Conservation (phyloP, 78 protist genomes). For the Speleostelium caveatum region DNA sequence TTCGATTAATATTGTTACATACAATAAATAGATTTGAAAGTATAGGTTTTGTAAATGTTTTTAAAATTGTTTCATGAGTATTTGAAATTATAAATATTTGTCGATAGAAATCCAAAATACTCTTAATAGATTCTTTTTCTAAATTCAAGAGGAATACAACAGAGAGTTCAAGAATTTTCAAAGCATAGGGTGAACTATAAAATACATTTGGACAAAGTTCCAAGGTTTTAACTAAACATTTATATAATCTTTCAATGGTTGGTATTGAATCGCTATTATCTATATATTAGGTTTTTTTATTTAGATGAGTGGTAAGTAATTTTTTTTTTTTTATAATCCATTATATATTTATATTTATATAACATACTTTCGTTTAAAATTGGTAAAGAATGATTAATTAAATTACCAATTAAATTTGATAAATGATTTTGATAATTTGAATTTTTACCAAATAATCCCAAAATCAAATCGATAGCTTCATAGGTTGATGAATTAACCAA, state of each 20-base stretch:
- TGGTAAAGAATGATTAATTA: constrained; percentile 21
- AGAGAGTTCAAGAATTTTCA: constrained; percentile 25
- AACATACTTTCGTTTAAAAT: constrained; percentile 24
- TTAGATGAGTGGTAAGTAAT: not conserved
- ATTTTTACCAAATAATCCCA: not conserved
- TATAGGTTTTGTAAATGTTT: constrained; percentile 18
- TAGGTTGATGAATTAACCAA: not conserved
- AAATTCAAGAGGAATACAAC: constrained; percentile 20
- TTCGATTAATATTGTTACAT: not conserved
- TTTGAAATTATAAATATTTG: constrained; percentile 32
- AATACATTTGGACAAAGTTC: constrained; percentile 24
- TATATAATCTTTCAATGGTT: constrained; percentile 38
- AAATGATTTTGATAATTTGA: constrained; percentile 27
- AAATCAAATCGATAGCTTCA: constrained; percentile 14
- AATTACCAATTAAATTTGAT: constrained; percentile 4
- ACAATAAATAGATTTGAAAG: constrained; percentile 9
- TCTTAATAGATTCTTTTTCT: constrained; percentile 48
- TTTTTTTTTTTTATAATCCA: too few relatives aligned
- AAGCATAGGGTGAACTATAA: constrained; percentile 7
- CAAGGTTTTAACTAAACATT: not conserved
- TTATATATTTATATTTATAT: too few relatives aligned
- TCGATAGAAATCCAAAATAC: constrained; percentile 18
- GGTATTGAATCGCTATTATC: constrained; percentile 39
- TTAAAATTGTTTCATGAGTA: constrained; percentile 26
- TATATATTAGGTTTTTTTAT: not conserved